Evolutionary conservation across 2,329 filamentous ascomycete genomes (phyloP).

Genomic region (Neodidymelliopsis sp.): DNA sequence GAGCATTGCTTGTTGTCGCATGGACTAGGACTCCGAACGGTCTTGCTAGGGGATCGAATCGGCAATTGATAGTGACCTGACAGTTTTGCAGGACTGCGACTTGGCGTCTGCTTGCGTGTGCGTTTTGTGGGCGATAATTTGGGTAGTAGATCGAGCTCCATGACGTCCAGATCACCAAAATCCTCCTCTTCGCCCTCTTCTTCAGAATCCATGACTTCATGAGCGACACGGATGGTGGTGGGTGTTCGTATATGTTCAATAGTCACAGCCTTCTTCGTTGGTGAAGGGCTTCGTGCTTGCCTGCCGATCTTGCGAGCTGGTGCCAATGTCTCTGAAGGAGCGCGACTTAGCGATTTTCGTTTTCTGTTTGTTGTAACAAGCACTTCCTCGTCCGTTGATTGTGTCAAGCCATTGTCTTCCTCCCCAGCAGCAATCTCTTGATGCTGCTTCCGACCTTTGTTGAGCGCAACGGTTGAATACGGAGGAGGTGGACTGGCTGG

Average conservation of each 20-base stretch:
- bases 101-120: conserved; percentile 22
- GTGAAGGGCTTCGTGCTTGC: conserved; percentile 31
- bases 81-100: conserved; percentile 16
- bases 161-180: conserved; percentile 36
- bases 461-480: conserved; percentile 53
- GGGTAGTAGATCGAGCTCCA: conserved; percentile 29
- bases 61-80: conserved; percentile 24
- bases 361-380: conserved; percentile 30
- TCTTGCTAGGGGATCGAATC: conserved; percentile 39
- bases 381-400: conserved; percentile 25
- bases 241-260: conserved; percentile 17
- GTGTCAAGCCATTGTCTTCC: conserved; percentile 20
- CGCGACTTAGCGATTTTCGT: conserved; percentile 42
- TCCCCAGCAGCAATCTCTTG: conserved; percentile 8
- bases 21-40: conserved; percentile 23
- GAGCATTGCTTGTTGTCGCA: conserved; percentile 24
- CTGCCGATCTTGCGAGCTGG: conserved; percentile 42
- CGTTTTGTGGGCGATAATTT: conserved; percentile 20
- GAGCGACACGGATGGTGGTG: conserved; percentile 25
- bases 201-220: conserved; percentile 41
- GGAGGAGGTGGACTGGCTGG: conserved; percentile 48
- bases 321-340: conserved; percentile 32
- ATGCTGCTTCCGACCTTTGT: conserved; percentile 3
- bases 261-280: conserved; percentile 14
- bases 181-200: conserved; percentile 42